A percentile compares a stretch with the other conserved stretches of the same genome.
Evolutionary conservation across 2,329 filamentous ascomycete species (phyloP).

Genomic region (Lecanosticta acicola): DNA sequence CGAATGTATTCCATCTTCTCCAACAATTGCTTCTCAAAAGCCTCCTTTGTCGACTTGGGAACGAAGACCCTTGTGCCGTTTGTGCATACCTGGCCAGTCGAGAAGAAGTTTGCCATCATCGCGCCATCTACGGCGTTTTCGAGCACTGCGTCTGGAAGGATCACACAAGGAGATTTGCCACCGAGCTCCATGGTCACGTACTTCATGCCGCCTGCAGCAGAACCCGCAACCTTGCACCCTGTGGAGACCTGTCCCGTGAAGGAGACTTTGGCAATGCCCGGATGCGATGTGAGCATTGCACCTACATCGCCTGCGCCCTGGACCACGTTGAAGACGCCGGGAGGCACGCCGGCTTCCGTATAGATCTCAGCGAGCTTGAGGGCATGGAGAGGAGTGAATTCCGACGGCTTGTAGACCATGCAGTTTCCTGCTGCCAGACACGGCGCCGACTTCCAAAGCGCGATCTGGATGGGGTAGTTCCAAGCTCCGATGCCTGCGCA

Average conservation of each 20-base stretch:
- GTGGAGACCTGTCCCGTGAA: conserved; percentile 86
- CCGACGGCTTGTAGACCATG: conserved; percentile 87
- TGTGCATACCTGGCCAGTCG: conserved; percentile 85
- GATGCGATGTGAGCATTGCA: conserved; percentile 66
- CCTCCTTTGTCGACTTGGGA: conserved; percentile 56
- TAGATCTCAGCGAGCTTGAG: conserved; percentile 71
- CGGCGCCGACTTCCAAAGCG: conserved; percentile 81
- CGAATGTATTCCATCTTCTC: conserved; percentile 66
- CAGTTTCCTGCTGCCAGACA: conserved; percentile 82
- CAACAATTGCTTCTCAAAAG: conserved; percentile 64
- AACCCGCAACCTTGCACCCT: conserved; percentile 71
- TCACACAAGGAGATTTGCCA: conserved; percentile 74
- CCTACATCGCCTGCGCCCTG: conserved; percentile 76
- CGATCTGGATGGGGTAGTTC: conserved; percentile 91
- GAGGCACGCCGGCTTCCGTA: conserved; percentile 69
- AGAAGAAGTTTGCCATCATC: conserved; percentile 94
- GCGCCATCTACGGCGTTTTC: conserved; percentile 79
- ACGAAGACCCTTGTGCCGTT: conserved; percentile 88
- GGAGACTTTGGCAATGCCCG: conserved; percentile 72
- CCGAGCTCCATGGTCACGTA: conserved; percentile 90
- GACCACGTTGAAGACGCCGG: conserved; percentile 81
- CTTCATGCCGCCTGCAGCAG: conserved; percentile 75
- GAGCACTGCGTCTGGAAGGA: conserved; percentile 73
- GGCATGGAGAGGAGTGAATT: conserved; percentile 79
- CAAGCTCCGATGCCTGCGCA: conserved; percentile 84